Evolutionary conservation across 2,329 filamentous ascomycete genomes (phyloP).

Genomic region (Harringtonia aguacate): DNA sequence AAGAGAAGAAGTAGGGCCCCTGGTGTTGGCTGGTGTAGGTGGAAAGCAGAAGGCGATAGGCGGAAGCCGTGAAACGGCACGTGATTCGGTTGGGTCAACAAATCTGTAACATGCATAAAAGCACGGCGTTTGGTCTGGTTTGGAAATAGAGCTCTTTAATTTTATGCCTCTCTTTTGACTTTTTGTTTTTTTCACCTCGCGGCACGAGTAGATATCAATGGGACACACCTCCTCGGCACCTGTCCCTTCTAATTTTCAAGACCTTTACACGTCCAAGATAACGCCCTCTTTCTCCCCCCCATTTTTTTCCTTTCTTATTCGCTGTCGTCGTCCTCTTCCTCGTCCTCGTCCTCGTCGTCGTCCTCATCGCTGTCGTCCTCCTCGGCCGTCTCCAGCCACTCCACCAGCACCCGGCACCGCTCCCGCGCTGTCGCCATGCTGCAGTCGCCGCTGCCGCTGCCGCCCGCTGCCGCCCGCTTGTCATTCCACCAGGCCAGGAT

Average conservation of each 20-base stretch:
- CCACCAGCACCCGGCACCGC: constrained; percentile 68
- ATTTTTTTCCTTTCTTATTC: neutral
- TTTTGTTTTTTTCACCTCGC: too few relatives aligned
- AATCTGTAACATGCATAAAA: neutral
- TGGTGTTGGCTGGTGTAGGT: constrained; percentile 27
- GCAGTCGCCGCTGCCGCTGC: constrained; percentile 27
- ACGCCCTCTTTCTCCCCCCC: too few relatives aligned
- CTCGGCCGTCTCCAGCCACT: constrained; percentile 71
- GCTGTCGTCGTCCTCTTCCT: constrained; percentile 1
- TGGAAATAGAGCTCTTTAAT: neutral
- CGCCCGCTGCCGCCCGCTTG: constrained; percentile 51
- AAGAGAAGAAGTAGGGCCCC: constrained; percentile 34
- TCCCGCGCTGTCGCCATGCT: constrained; percentile 57
- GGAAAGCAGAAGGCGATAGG: neutral
- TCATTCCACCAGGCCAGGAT: constrained; percentile 85
- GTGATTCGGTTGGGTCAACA: too few relatives aligned
- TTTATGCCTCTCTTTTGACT: too few relatives aligned
- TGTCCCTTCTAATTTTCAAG: too few relatives aligned
- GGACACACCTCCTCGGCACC: too few relatives aligned
- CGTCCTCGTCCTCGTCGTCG: constrained; percentile 16
- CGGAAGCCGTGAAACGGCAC: neutral
- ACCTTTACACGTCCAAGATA: too few relatives aligned
- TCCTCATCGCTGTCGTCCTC: constrained; percentile 60
- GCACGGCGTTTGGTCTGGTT: constrained; percentile 2
- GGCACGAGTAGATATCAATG: too few relatives aligned